Percentiles rank a stretch among this genome's conserved stretches.
Conservation (phyloP, 345 rosid genomes). For the Gossypioides kirkii region DNA sequence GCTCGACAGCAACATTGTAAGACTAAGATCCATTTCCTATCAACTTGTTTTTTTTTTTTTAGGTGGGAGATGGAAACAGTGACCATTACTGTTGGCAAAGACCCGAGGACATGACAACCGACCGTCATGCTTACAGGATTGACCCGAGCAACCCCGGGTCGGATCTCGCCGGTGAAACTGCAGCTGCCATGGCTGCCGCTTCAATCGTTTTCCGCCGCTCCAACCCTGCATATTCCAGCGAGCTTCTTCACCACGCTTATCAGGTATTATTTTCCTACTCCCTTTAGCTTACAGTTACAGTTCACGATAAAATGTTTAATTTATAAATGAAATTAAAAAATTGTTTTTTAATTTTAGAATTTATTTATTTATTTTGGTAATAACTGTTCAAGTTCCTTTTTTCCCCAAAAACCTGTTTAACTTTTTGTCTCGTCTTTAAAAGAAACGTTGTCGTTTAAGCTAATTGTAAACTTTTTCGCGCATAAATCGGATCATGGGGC, state of each 20-base stretch:
- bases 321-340: no score
- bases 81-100: conserved; percentile 99
- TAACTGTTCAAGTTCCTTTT: neutral
- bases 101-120: conserved; percentile 99
- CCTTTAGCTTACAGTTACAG: neutral
- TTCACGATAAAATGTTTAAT: neutral
- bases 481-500: conserved; percentile 32
- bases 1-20: neutral
- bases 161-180: conserved; percentile 96
- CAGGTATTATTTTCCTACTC: conserved; percentile 46
- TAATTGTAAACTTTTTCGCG: conserved; percentile 16
- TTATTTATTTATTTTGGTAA: neutral
- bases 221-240: conserved; percentile 64
- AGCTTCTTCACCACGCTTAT: conserved; percentile 73
- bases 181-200: conserved; percentile 99
- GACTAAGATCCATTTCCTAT: neutral
- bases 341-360: neutral
- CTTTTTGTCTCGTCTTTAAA: conserved; percentile 6
- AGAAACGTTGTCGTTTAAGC: neutral
- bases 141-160: conserved; percentile 96
- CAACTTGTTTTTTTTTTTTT: conserved; percentile 4
- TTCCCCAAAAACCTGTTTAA: conserved; percentile 68
- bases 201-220: conserved; percentile 78
- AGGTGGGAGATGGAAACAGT: conserved; percentile 98
- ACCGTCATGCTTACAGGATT: conserved; percentile 78